These are phyloP conservation scores for Boletellus dicymbophilus DNA, from an alignment of 1,284 basidiomycete species.

Conservation along the genomic window DNA sequence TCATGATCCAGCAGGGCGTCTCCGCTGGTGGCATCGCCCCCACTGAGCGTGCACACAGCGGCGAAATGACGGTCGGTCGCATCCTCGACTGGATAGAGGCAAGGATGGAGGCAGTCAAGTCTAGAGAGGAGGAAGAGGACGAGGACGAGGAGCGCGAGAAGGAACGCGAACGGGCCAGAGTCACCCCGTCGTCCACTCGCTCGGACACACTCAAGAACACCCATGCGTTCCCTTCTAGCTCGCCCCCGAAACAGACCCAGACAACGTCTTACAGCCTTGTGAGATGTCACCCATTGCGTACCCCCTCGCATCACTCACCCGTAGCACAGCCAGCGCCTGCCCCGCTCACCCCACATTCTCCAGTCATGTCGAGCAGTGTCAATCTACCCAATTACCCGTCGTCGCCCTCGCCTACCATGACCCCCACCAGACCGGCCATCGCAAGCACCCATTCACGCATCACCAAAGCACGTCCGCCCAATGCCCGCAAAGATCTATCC, in stretches of 20 bases:
- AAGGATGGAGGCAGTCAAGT: slow-evolving; percentile 66
- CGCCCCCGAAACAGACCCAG: slow-evolving; percentile 21
- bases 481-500: slow-evolving; percentile 28
- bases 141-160: slow-evolving; percentile 71
- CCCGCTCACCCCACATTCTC: slow-evolving; percentile 30
- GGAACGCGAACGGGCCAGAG: slow-evolving; percentile 37
- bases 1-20: slow-evolving; percentile 79
- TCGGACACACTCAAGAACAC: slow-evolving; percentile 20
- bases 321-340: slow-evolving; percentile 16
- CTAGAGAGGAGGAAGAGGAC: slow-evolving; percentile 74
- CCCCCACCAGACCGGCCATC: slow-evolving; percentile 27
- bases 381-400: slow-evolving; percentile 23
- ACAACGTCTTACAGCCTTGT: slow-evolving; percentile 19
- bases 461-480: slow-evolving; percentile 26
- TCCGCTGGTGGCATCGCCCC: slow-evolving; percentile 51
- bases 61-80: slow-evolving; percentile 68
- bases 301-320: slow-evolving; percentile 2
- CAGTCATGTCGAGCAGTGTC: slow-evolving; percentile 22
- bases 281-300: slow-evolving; percentile 9
- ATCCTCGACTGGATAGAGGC: slow-evolving; percentile 82
- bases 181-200: slow-evolving; percentile 18
- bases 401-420: slow-evolving; percentile 37
- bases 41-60: slow-evolving; percentile 40
- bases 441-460: slow-evolving; percentile 21
- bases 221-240: slow-evolving; percentile 20